A percentile compares a stretch with the other conserved stretches of the same genome.
Evolutionary conservation across 2,329 filamentous ascomycete genomes (phyloP).

Genomic region (Hypoxylon sp.): DNA sequence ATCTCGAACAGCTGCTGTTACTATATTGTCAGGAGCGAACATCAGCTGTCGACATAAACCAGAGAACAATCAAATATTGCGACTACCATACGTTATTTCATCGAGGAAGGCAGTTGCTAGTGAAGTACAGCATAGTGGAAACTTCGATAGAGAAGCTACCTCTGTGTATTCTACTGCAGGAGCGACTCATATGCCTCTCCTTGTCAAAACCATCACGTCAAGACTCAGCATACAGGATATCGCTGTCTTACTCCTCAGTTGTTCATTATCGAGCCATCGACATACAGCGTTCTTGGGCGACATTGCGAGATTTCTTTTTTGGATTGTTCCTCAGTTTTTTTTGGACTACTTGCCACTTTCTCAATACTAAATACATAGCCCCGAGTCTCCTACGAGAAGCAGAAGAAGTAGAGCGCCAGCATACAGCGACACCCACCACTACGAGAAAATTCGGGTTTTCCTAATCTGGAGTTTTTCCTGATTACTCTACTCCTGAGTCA

Average conservation of each 20-base stretch:
- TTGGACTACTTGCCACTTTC: slow-evolving; percentile 19
- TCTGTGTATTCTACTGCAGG: neutral
- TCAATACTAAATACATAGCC: slow-evolving; percentile 13
- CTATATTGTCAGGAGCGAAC: neutral
- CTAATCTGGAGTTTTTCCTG: neutral
- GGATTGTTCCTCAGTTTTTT: slow-evolving; percentile 3
- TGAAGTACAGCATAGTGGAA: neutral
- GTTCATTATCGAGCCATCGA: neutral
- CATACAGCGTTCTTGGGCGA: slow-evolving; percentile 18
- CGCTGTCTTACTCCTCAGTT: neutral
- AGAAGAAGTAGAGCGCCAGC: neutral
- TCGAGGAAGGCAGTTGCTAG: neutral
- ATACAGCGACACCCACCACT: neutral
- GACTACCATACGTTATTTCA: neutral
- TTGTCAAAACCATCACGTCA: neutral
- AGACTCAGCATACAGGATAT: slow-evolving; percentile 1
- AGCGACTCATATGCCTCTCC: neutral
- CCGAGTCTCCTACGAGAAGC: slow-evolving; percentile 2
- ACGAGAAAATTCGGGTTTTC: neutral
- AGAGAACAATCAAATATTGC: neutral
- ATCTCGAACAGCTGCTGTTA: neutral
- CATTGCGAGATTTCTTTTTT: slow-evolving; percentile 21
- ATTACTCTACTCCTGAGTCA: neutral
- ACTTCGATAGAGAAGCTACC: neutral
- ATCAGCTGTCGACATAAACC: neutral